phyloP scores from a whole-genome alignment of 2,329 filamentous ascomycete species.

The Sclerotinia glacialis region DNA sequence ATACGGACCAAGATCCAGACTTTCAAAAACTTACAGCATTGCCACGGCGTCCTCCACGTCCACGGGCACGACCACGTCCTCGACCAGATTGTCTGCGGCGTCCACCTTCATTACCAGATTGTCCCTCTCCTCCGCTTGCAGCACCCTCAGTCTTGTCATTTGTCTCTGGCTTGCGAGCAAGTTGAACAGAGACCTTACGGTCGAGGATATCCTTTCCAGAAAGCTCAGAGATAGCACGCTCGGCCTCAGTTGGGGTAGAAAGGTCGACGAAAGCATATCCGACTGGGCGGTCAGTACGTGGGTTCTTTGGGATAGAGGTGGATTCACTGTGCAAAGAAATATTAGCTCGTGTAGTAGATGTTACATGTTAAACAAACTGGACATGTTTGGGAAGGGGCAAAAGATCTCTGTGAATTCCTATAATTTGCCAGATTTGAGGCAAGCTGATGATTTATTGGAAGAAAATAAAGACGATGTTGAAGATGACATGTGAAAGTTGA shows the following conservation, averaged over 20 bases:
- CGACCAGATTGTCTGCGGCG: slow-evolving; percentile 62
- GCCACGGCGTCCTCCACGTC: slow-evolving; percentile 64
- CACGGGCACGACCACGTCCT: slow-evolving; percentile 63
- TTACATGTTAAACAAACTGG: not conserved
- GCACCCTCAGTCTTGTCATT: slow-evolving; percentile 71
- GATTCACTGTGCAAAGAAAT: slow-evolving; percentile 67
- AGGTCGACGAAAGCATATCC: slow-evolving; percentile 99
- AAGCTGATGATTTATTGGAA: slow-evolving; percentile 20
- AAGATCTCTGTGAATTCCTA: not conserved
- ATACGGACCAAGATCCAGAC: not conserved
- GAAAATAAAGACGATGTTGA: not conserved
- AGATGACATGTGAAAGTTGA: not conserved
- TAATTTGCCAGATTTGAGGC: not conserved
- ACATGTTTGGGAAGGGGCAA: not conserved
- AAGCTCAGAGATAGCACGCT: slow-evolving; percentile 91
- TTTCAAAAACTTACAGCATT: slow-evolving; percentile 52
- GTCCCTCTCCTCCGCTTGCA: slow-evolving; percentile 70
- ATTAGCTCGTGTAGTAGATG: slow-evolving; percentile 2
- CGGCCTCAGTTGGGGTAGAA: slow-evolving; percentile 88
- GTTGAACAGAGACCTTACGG: slow-evolving; percentile 98
- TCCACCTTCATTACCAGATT: slow-evolving; percentile 60
- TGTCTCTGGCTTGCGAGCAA: slow-evolving; percentile 94
- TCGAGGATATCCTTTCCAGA: slow-evolving; percentile 97
- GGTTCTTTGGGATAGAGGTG: slow-evolving; percentile 98
- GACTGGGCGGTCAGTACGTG: slow-evolving; percentile 95